These are phyloP conservation scores for Colletotrichum godetiae DNA, from an alignment of 2,329 filamentous ascomycete species.

Conservation along the genomic window DNA sequence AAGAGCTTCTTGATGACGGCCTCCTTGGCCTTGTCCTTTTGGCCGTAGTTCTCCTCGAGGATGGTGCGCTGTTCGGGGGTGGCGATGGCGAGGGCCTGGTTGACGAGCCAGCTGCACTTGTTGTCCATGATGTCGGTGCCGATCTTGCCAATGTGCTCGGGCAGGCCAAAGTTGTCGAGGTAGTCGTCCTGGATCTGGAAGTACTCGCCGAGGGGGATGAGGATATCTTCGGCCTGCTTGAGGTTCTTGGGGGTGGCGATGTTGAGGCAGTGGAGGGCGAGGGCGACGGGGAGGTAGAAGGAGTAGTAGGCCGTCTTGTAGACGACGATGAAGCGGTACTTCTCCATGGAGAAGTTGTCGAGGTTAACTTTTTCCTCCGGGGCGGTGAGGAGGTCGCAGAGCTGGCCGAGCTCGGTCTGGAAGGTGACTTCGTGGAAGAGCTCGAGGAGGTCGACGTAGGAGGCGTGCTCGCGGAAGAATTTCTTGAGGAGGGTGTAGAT, in stretches of 20 bases:
- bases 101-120: slow-evolving; percentile 99
- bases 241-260: slow-evolving; percentile 90
- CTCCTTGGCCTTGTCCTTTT: slow-evolving; percentile 87
- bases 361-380: slow-evolving; percentile 94
- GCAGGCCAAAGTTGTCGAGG: slow-evolving; percentile 96
- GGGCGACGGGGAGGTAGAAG: slow-evolving; percentile 96
- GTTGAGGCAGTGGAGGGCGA: slow-evolving; percentile 87
- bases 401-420: slow-evolving; percentile 95
- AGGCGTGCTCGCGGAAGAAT: slow-evolving; percentile 87
- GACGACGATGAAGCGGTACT: slow-evolving; percentile 98
- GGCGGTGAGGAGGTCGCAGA: slow-evolving; percentile 93
- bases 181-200: slow-evolving; percentile 99
- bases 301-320: slow-evolving; percentile 99
- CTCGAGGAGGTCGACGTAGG: slow-evolving; percentile 92
- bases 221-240: slow-evolving; percentile 87
- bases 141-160: slow-evolving; percentile 95
- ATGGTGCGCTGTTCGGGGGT: slow-evolving; percentile 88
- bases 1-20: slow-evolving; percentile 89
- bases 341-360: slow-evolving; percentile 93
- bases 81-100: slow-evolving; percentile 86
- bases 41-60: slow-evolving; percentile 93
- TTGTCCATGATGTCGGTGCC: slow-evolving; percentile 99
- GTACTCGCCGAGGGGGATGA: slow-evolving; percentile 98
- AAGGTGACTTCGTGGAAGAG: slow-evolving; percentile 95
- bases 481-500: slow-evolving; percentile 96